A percentile compares a stretch with the other conserved stretches of the same genome.
Evolutionary conservation across 164 flowering plant species (phyloP).

Genomic region (Amborella trichopoda): DNA sequence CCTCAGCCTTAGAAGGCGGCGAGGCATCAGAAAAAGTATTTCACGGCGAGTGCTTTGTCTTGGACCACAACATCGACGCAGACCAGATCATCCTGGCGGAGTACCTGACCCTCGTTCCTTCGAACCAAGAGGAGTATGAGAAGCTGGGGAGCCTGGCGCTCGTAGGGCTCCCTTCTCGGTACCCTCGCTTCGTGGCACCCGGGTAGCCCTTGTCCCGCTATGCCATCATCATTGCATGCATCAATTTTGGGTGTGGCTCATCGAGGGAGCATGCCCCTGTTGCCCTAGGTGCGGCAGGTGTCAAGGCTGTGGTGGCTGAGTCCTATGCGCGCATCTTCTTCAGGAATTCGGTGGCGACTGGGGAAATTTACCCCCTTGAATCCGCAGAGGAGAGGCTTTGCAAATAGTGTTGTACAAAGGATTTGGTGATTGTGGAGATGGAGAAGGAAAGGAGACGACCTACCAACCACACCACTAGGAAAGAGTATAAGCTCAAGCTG

Average conservation of each 20-base stretch:
- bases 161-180: conserved; percentile 57
- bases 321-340: conserved; percentile 93
- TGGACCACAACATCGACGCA: conserved; percentile 92
- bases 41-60: conserved; percentile 87
- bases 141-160: conserved; percentile 87
- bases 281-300: conserved; percentile 85
- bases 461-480: conserved; percentile 74
- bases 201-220: conserved; percentile 37
- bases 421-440: conserved; percentile 72
- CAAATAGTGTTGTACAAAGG: conserved; percentile 82
- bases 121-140: conserved; percentile 81
- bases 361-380: conserved; percentile 86
- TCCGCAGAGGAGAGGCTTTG: conserved; percentile 73
- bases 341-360: conserved; percentile 88
- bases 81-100: conserved; percentile 99
- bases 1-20: conserved; percentile 4
- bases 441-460: too few species aligned
- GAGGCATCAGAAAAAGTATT: conserved; percentile 25
- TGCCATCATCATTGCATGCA: conserved; percentile 70
- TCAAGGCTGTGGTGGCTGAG: conserved; percentile 78
- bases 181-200: conserved; percentile 59
- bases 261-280: conserved; percentile 99
- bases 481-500: conserved; percentile 65
- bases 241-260: conserved; percentile 92
- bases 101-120: conserved; percentile 89